A percentile compares a stretch with the other conserved stretches of the same genome.
Conservation (phyloP, 2,329 filamentous ascomycete species). For the Fusarium sp. region DNA sequence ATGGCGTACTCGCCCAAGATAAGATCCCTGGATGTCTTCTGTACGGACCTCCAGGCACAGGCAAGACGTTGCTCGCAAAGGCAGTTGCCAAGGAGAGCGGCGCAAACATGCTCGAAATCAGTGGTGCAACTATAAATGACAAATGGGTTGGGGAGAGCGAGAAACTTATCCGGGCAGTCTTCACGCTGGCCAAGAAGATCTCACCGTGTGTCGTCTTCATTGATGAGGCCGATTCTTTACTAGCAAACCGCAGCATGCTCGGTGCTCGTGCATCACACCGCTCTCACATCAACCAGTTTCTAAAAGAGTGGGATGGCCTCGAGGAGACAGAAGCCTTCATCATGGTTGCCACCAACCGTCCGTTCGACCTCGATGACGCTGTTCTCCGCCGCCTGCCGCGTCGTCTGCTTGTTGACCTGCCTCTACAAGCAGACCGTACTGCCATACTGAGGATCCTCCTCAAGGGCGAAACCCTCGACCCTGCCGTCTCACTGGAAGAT, state of each 20-base stretch:
- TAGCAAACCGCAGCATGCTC: constrained; percentile 76
- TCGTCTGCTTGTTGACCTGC: constrained; percentile 77
- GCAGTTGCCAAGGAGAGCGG: constrained; percentile 75
- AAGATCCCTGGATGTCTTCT: constrained; percentile 89
- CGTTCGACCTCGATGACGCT: constrained; percentile 92
- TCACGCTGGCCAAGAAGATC: constrained; percentile 89
- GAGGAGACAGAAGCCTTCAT: constrained; percentile 86
- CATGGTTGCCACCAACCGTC: constrained; percentile 96
- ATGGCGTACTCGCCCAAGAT: constrained; percentile 90
- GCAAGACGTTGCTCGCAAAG: constrained; percentile 76
- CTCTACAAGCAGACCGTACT: constrained; percentile 70
- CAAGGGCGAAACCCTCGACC: constrained; percentile 70
- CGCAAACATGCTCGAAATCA: constrained; percentile 84
- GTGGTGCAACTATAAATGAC: constrained; percentile 90
- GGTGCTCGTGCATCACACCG: constrained; percentile 77
- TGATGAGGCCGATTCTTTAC: constrained; percentile 93
- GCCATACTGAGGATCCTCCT: constrained; percentile 78
- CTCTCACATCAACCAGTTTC: constrained; percentile 95
- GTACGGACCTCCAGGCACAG: constrained; percentile 87
- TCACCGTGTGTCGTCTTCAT: constrained; percentile 95
- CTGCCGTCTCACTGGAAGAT: constrained; percentile 66
- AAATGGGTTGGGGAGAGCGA: constrained; percentile 97
- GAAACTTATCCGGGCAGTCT: constrained; percentile 94
- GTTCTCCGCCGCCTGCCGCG: constrained; percentile 80
- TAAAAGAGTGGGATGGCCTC: constrained; percentile 97